Base-by-base conservation (phyloP, 495 filamentous ascomycete genomes). In the Annulohypoxylon moriforme region DNA sequence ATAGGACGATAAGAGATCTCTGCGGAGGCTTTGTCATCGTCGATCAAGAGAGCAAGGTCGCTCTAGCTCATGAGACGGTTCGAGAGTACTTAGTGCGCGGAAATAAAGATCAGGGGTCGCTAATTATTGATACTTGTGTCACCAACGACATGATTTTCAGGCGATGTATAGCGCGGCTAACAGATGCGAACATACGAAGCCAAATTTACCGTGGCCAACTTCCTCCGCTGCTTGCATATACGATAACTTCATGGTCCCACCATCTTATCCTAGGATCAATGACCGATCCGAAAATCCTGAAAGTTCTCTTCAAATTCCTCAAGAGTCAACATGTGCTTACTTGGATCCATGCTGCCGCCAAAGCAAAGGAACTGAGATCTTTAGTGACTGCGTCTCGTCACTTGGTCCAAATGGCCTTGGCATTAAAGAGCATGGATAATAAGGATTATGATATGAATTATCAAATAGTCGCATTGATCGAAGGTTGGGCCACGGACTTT, bases 1-100 rank as follows among this genome's bases (percentile, higher is more conserved):
- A 79, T 46, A 52, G 73, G 13, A 74, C 82, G 0, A 68, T 84
- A n/a, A 29, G 59, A 2, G 70, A 78, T 1, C 50, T 80, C 0
- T 86, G 83, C 57, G 80, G 84, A 1, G 76, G 78, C 0, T 80
- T 86, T 18, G 61, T 85, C 0, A 62, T 65, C 9, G 57, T 85
- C 8, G 81, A 86, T 61, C 76, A 72, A 20, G 44, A 69, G 1
- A 60, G 49, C 2, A 69, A 79, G 18, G 77, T 82, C 13, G 64
- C 74, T n/a, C 68, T 85, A 27, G 68, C 84, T 16, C 84, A 86
- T 66, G 73, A 81, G 36, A 85, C 81, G 0, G 82, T 81, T 49
- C 77, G 79, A 24, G 81, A 83, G 44, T 83, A 80, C 40, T 61
- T 83, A 7, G 58, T 78, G 1, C 64, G 66, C 25, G 49, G 22